Base-by-base conservation (phyloP, 2,329 filamentous ascomycete genomes). In the Penicillium sp. region DNA sequence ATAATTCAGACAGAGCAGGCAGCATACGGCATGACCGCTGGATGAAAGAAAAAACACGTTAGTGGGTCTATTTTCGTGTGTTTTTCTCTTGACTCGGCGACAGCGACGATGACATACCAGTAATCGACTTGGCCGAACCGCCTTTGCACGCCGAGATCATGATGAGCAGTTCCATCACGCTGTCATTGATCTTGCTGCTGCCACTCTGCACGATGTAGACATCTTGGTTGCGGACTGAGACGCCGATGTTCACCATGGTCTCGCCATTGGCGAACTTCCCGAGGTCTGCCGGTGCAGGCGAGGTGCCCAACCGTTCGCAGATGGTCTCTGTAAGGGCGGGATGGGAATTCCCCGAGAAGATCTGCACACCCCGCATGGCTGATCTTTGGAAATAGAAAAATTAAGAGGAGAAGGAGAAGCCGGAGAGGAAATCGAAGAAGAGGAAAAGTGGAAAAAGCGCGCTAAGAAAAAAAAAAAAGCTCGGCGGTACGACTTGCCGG, bases 101-200 rank as follows among this genome's bases (percentile, higher is more conserved):
- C 10, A 44, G 36, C n/a, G 18, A 53, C 35, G 56, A 41, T 49
- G 62, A 77, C 85, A 68, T 82, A 96, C 94, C 94, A 69, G 94
- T 98, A 74, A 98, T 90, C 71, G 95, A 96, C 81, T 93, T 96
- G 63, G 95, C 91, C 55, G 95, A 98, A 66, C 94, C 95, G 72
- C 95, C 93, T 79, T 97, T 98, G 85, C 95, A 99, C 68, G 95
- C 95, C 66, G 91, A 95, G 70, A 98, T 97, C 91, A 99, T 96
- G 78, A 99, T 98, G 73, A 99, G 85, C 73, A 99, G 85, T 83
- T 99, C 95, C 92, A 99, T 97, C 74, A 99, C 92, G 72, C 92
- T 96, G 80, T 99, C 95, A 77, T 99, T 99, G 83, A 97, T 96
- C 79, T 90, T 92, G 73, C 87, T 85, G 79, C 95, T 97, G 65